Evolutionary conservation across 1,284 basidiomycete species (phyloP), one percentile per base, ranked within the genome.

Genomic region (Tilletia caries): DNA sequence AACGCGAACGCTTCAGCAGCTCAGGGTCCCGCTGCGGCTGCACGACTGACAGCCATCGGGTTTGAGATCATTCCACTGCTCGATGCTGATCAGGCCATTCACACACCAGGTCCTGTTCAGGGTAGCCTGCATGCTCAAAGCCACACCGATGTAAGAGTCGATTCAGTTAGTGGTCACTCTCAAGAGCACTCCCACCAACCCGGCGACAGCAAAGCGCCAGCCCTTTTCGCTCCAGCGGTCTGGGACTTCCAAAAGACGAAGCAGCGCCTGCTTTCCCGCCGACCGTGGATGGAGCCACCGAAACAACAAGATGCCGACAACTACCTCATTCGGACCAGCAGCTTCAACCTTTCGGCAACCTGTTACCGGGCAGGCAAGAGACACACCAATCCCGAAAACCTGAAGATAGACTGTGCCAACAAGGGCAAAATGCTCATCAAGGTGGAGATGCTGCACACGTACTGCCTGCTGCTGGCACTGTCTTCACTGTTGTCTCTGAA

Each of bases 361-460:
- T 60, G 79, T 41, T 65, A 67, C 29, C 70, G 71, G 50, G 67
- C 71, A 62, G 54, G 68, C 23, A 46, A 70, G 70, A 58, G 72
- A 74, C 68, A 73, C 73, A 12, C 33, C 80, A 34, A 76, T 75
- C 71, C 76, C 27, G 72, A 83, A 0, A 75, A 80, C 29, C 75
- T 75, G 4, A 69, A 81, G 13, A 73, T 76, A 18, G 62, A 52
- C 27, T 66, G 72, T 54, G 68, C 32, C 2, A 67, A 70, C 4
- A 74, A 78, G 65, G 84, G 87, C 70, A 84, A 87, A 74, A 81
- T 79, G 27, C 85, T 86, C 70, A 84, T 87, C 37, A 86, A 86
- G 58, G 85, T 90, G 75, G 87, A 89, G 73, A 85, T 95, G 43
- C 87, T 89, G 15, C 89, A 92, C 80, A 85, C 91, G 23, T 95